Evolutionary conservation across 139 green algal species (phyloP), one percentile per base, ranked within the genome.

Genomic region (Micractinium conductrix): DNA sequence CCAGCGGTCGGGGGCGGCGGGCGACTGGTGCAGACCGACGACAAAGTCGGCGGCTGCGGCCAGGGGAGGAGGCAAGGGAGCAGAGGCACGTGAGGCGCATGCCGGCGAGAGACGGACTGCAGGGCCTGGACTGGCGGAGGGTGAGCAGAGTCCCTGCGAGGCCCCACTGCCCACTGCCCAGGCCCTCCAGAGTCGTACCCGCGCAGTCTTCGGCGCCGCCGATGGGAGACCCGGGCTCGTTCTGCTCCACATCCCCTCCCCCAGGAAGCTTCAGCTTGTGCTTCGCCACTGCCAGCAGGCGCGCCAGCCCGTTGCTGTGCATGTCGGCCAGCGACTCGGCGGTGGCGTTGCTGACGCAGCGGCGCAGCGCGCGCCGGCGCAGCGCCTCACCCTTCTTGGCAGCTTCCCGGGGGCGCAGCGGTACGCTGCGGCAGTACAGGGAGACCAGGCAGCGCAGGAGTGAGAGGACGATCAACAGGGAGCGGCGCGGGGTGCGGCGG

Each of bases 401-500:
- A 22, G 70, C 55, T n/a, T 43, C 40, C 8, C 50, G 53, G 5
- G 60, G 16, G 42, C 30, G 40, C 44, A 87, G 73, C 19, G 86
- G 86, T 58, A 88, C 86, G 50, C 55, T 76, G 30, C 87, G 38
- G 38, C 33, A 37, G 19, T 35, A 37, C 35, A 38, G 85, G 17
- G 58, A n/a, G n/a, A n/a, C n/a, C n/a, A n/a, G n/a, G n/a, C n/a
- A n/a, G n/a, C n/a, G n/a, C n/a, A n/a, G n/a, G n/a, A n/a, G n/a
- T n/a, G n/a, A n/a, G n/a, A n/a, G n/a, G n/a, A n/a, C n/a, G n/a
- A n/a, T n/a, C n/a, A n/a, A n/a, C 69, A 85, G 40, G 43, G 24
- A 53, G 21, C 58, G 84, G n/a, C 58, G 35, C 33, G 37, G 28
- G 44, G 44, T 43, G 43, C 19, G 21, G 7, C 35, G 74, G 16